Conservation (phyloP, 2,329 filamentous ascomycete genomes). For the Triangularia verruculosa region DNA sequence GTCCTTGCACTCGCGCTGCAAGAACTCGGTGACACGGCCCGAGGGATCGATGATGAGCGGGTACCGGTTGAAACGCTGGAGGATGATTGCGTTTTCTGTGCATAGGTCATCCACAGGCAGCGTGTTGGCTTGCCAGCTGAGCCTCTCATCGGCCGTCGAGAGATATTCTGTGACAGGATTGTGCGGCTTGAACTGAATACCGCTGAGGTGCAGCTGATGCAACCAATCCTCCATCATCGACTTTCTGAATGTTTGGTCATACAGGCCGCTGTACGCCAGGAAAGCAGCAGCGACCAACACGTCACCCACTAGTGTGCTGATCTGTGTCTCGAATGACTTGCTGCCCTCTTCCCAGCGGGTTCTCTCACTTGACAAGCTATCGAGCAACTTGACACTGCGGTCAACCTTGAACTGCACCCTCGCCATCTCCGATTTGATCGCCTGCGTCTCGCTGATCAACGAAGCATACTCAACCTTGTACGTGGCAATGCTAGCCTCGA, state of each 20-base stretch:
- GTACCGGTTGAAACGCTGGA: conserved; percentile 97
- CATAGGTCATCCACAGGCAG: conserved; percentile 95
- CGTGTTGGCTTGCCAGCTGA: conserved; percentile 91
- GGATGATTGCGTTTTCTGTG: conserved; percentile 96
- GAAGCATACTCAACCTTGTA: conserved; percentile 97
- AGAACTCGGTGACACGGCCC: conserved; percentile 87
- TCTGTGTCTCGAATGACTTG: conserved; percentile 97
- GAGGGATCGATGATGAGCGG: conserved; percentile 98
- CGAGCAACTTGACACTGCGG: conserved; percentile 87
- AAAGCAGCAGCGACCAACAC: conserved; percentile 96
- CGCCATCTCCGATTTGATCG: conserved; percentile 95
- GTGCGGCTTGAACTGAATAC: conserved; percentile 86
- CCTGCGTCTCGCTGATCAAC: conserved; percentile 93
- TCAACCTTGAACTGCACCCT: conserved; percentile 98
- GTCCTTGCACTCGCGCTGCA: conserved; percentile 92
- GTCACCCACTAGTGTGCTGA: conserved; percentile 92
- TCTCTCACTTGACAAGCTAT: conserved; percentile 92
- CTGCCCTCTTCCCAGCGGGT: conserved; percentile 94
- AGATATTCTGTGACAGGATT: conserved; percentile 96
- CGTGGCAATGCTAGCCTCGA: conserved; percentile 86
- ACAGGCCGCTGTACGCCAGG: conserved; percentile 93
- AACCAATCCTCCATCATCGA: conserved; percentile 98
- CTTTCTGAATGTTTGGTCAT: conserved; percentile 97
- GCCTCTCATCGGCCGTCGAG: conserved; percentile 90
- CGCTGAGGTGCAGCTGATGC: conserved; percentile 88